Percentiles rank a stretch among this genome's conserved stretches.
These are phyloP conservation scores for Gyromitra esculenta DNA, from an alignment of 2,329 filamentous ascomycete genomes.

Conservation along the genomic window DNA sequence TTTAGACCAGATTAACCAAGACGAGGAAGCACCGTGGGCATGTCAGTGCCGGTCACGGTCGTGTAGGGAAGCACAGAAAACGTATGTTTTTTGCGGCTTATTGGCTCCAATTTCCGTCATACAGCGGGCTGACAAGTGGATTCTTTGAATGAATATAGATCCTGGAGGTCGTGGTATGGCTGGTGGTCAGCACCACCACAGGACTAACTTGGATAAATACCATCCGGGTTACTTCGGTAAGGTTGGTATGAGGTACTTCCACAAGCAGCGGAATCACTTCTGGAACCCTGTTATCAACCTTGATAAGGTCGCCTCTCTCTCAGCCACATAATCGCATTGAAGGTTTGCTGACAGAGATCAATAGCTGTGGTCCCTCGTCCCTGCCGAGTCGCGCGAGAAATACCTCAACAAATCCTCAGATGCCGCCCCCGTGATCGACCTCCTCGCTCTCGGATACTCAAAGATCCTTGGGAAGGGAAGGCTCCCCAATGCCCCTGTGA, in stretches of 20 bases:
- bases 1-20: constrained; percentile 58
- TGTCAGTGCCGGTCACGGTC: constrained; percentile 97
- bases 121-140: constrained; percentile 18
- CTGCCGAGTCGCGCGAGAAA: constrained; percentile 88
- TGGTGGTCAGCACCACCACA: constrained; percentile 99
- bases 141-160: constrained; percentile 59
- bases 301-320: constrained; percentile 77
- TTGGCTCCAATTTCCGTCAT: constrained; percentile 2
- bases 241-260: constrained; percentile 95
- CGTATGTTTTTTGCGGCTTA: constrained; percentile 63
- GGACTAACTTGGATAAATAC: constrained; percentile 92
- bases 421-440: constrained; percentile 96
- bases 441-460: constrained; percentile 95
- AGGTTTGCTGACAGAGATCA: constrained; percentile 32
- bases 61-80: constrained; percentile 99
- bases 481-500: constrained; percentile 88
- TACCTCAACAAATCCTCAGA: constrained; percentile 84
- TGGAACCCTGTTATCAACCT: constrained; percentile 99
- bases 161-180: constrained; percentile 82
- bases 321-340: constrained; percentile 22
- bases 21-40: constrained; percentile 76
- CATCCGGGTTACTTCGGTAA: constrained; percentile 99
- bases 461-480: constrained; percentile 99
- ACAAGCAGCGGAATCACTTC: constrained; percentile 93
- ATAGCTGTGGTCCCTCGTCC: constrained; percentile 95